Evolutionary conservation across 192 early-diverging fungal species (phyloP), one percentile per base, ranked within the genome.

Genomic region (Coemansia nantahalensis): DNA sequence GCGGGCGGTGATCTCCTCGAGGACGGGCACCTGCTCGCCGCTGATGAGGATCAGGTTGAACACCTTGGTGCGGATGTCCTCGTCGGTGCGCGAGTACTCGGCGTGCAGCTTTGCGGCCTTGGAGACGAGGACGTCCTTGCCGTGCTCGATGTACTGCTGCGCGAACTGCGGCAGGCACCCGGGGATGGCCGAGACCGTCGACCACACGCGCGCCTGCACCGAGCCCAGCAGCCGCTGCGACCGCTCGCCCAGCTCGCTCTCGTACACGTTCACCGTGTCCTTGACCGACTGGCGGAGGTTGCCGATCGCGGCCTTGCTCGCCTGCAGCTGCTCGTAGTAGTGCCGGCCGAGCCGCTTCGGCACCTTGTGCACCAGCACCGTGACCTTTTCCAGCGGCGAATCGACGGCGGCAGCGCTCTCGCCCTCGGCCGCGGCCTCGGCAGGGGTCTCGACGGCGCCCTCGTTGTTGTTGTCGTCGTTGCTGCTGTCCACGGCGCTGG

Each of bases 1-100:
- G 18, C 62, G 65, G 35, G 48, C 57, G 1, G 66, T 68, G 36
- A 76, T 68, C 9, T 35, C 41, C 42, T 68, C 72, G 4, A 76
- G 65, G 13, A 76, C 66, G 8, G 72, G 72, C 11, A 76, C 57
- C 49, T 76, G 65, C 51, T 76, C 72, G 22, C 72, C 72, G 21
- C 72, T 59, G 26, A 76, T 76, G 23, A 76, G 56, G 15, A 76
- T 76, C 47, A 76, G 61, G 39, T 64, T 76, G 30, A 76, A 53
- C 13, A 76, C 72, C 45, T 68, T 68, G 41, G 47, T 65, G 42
- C 62, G 72, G 11, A 56, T 33, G 21, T 68, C 66, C 45, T 56
- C 48, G 15, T 76, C 72, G 15, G 56, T 65, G 44, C 72, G 72
- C 39, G 60, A 54, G 61, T 76, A 76, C 66, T 76, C 72, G 4